A percentile compares a stretch with the other conserved stretches of the same genome.
Conservation (phyloP, 2,329 filamentous ascomycete species). For the Capronia americana region DNA sequence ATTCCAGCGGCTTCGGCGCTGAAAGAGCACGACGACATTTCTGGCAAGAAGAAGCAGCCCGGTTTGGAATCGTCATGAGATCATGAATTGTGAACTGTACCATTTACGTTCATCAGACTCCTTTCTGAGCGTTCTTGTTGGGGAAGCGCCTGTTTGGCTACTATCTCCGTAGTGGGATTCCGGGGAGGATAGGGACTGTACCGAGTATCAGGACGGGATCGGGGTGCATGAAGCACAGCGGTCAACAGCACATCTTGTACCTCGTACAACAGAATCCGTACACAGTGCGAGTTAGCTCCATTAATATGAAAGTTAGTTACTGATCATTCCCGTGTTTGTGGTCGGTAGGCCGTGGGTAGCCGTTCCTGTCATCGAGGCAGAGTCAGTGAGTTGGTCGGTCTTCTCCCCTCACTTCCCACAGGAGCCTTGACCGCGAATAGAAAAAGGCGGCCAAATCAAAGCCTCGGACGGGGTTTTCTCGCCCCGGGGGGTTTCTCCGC, state of each 20-base stretch:
- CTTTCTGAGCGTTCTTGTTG: too few relatives aligned
- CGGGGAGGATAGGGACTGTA: background rate
- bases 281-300: too few relatives aligned
- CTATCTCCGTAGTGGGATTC: background rate
- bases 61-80: conserved; percentile 2
- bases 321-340: too few relatives aligned
- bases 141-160: too few relatives aligned
- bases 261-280: background rate
- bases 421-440: background rate
- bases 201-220: background rate
- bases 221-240: too few relatives aligned
- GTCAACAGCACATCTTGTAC: too few relatives aligned
- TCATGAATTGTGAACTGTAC: conserved; percentile 10
- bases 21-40: conserved; percentile 22
- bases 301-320: too few relatives aligned
- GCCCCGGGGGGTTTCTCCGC: conserved; percentile 2
- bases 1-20: conserved; percentile 16
- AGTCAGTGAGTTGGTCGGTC: background rate
- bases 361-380: background rate
- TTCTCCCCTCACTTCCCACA: background rate
- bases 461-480: conserved; percentile 11
- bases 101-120: background rate
- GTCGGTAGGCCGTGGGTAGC: background rate
- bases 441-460: background rate
- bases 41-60: conserved; percentile 18